Evolutionary conservation across 2,329 filamentous ascomycete genomes (phyloP).

Genomic region (Clonostachys rosea): DNA sequence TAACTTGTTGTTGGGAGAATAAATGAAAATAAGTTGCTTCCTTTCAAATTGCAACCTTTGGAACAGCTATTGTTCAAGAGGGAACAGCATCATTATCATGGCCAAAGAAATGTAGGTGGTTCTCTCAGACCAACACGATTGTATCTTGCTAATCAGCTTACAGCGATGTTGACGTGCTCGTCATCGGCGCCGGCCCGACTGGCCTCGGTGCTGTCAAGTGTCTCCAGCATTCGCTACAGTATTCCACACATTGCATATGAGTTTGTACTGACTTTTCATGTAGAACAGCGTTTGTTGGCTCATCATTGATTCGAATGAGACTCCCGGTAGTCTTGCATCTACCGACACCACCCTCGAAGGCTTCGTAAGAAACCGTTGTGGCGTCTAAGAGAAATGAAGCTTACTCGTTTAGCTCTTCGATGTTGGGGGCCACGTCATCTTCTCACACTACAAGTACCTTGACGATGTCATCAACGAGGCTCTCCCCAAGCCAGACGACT

Average conservation of each 20-base stretch:
- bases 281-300: slow-evolving; percentile 92
- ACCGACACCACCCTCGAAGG: slow-evolving; percentile 72
- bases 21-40: no score
- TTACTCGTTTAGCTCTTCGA: slow-evolving; percentile 74
- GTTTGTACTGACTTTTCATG: slow-evolving; percentile 11
- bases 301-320: slow-evolving; percentile 89
- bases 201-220: slow-evolving; percentile 97
- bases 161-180: slow-evolving; percentile 91
- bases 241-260: slow-evolving; percentile 15
- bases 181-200: slow-evolving; percentile 96
- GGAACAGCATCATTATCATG: no score
- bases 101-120: no score
- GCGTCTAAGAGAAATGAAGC: slow-evolving; percentile 5
- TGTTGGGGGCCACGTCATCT: slow-evolving; percentile 96
- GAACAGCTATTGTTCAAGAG: no score
- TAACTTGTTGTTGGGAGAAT: no score
- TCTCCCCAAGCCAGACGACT: slow-evolving; percentile 88
- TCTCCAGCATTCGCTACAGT: slow-evolving; percentile 85
- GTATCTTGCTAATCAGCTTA: background rate
- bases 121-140: no score
- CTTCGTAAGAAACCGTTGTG: background rate
- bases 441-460: slow-evolving; percentile 96
- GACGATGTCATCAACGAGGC: slow-evolving; percentile 98
- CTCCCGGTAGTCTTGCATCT: slow-evolving; percentile 89
- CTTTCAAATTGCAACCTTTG: no score